A percentile compares a stretch with the other conserved stretches of the same genome.
These are phyloP conservation scores for Agapanthus africanus DNA, from an alignment of 106 monocot genomes.

Conservation along the genomic window DNA sequence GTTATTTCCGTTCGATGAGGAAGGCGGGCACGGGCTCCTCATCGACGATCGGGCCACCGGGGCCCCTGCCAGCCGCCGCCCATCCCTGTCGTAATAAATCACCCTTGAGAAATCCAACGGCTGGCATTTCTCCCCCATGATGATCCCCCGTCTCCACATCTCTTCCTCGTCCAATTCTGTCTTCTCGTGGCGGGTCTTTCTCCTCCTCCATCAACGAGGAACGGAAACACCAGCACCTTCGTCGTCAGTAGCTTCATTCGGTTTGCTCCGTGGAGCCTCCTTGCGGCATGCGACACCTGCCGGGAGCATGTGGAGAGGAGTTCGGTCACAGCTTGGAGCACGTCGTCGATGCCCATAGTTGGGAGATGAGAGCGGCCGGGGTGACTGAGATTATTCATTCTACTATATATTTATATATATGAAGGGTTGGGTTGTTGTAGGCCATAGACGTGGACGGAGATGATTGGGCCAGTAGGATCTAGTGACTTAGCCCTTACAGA, in stretches of 20 bases:
- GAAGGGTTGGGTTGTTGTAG: too few species aligned
- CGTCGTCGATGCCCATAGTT: neutral
- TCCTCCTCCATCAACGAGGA: neutral
- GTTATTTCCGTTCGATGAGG: too few species aligned
- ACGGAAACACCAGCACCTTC: too few species aligned
- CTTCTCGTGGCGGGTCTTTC: neutral
- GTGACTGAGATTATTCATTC: too few species aligned
- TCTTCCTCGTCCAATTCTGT: neutral
- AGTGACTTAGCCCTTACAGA: neutral
- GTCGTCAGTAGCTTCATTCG: neutral
- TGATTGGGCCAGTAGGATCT: neutral
- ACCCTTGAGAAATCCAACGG: conserved; percentile 34
- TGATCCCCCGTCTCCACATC: conserved; percentile 30
- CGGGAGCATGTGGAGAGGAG: neutral
- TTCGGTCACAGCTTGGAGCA: neutral
- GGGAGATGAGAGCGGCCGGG: too few species aligned
- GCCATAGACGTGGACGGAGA: neutral
- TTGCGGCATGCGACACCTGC: neutral
- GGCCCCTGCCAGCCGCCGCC: conserved; percentile 11
- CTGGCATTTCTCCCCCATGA: conserved; percentile 44
- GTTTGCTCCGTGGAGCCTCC: neutral
- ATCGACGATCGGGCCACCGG: neutral
- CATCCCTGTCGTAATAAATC: conserved; percentile 30
- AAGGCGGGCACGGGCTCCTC: neutral
- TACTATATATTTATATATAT: too few species aligned